Evolutionary conservation across 345 rosid genomes (phyloP), one percentile per base, ranked within the genome.

Genomic region (Heritiera littoralis): DNA sequence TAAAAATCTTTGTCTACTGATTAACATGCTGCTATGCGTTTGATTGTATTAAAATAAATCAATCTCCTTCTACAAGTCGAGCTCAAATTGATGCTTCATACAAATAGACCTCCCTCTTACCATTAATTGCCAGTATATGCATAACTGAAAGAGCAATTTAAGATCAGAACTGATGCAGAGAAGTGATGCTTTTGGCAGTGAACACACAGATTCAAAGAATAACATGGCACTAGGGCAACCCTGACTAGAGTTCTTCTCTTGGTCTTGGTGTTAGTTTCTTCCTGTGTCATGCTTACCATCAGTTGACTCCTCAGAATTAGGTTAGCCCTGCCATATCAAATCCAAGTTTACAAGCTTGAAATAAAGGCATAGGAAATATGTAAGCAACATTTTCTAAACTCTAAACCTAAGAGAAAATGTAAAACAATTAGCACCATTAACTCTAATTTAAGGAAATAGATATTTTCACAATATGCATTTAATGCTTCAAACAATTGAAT

Each of bases 291-390:
- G 82, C 78, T 83, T 78, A 56, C 63, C 55, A 63, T 69, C 78
- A 5, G 68, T 76, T 38, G 89, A 65, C 63, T 85, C 89, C 79
- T 88, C 87, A 45, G 60, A 10, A 63, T 80, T 81, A 11, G 52
- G 66, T 66, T 82, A 84, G 20, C 80, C 86, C 93, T 89, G 85
- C 65, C 78, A 80, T 49, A 75, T 17, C 56, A 67, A 79, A 78
- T 60, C 56, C 38, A 17, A 72, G 71, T 20, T 12, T 55, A 74
- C 45, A 59, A 72, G 45, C 45, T 66, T 56, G 45, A 52, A 59
- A 45, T 9, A 4, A 49, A 64, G 58, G 23, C 43, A 20, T 9
- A 30, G 46, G 52, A 72, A 66, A 28, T 6, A 59, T 10, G n/a
- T 46, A 20, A 30, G 17, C 66, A 66, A 49, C 14, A n/a, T 18